These are phyloP conservation scores for Tephrocybe sp. DNA, from an alignment of 768 basidiomycete species.

Conservation along the genomic window DNA sequence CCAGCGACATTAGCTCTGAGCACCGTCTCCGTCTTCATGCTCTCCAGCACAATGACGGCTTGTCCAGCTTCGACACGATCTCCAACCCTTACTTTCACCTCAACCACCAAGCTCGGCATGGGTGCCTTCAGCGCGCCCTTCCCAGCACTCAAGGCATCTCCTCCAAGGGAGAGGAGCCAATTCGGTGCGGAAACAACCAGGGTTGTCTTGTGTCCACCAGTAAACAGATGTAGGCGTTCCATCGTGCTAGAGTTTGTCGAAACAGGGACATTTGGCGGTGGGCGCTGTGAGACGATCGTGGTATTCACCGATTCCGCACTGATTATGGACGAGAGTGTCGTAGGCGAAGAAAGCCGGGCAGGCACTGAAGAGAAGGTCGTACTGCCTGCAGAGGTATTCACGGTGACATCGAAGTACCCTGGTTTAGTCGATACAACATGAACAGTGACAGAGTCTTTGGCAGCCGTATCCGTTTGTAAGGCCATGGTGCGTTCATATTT, in stretches of 20 bases:
- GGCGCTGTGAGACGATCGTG: slow-evolving; percentile 76
- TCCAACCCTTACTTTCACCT: slow-evolving; percentile 77
- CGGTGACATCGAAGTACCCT: slow-evolving; percentile 54
- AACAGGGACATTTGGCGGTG: slow-evolving; percentile 50
- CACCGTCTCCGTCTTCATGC: slow-evolving; percentile 97
- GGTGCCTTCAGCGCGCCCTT: slow-evolving; percentile 77
- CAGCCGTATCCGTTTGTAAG: slow-evolving; percentile 56
- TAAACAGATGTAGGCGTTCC: slow-evolving; percentile 80
- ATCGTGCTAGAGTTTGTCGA: slow-evolving; percentile 55
- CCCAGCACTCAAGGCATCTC: slow-evolving; percentile 50
- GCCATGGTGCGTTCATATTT: slow-evolving; percentile 59
- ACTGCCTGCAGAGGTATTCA: slow-evolving; percentile 32
- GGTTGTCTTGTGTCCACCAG: slow-evolving; percentile 59
- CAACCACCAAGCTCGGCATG: slow-evolving; percentile 93
- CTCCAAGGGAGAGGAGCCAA: slow-evolving; percentile 70
- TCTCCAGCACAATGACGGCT: slow-evolving; percentile 82
- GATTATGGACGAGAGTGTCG: slow-evolving; percentile 55
- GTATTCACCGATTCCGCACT: slow-evolving; percentile 47
- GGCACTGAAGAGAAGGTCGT: slow-evolving; percentile 49
- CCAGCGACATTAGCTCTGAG: slow-evolving; percentile 71
- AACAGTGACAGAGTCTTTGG: slow-evolving; percentile 40
- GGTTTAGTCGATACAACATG: slow-evolving; percentile 36
- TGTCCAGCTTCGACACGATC: slow-evolving; percentile 82
- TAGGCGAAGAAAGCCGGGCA: slow-evolving; percentile 55
- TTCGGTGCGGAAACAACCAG: slow-evolving; percentile 67